Evolutionary conservation across 345 rosid species (phyloP).

Genomic region (Aquilaria sinensis): DNA sequence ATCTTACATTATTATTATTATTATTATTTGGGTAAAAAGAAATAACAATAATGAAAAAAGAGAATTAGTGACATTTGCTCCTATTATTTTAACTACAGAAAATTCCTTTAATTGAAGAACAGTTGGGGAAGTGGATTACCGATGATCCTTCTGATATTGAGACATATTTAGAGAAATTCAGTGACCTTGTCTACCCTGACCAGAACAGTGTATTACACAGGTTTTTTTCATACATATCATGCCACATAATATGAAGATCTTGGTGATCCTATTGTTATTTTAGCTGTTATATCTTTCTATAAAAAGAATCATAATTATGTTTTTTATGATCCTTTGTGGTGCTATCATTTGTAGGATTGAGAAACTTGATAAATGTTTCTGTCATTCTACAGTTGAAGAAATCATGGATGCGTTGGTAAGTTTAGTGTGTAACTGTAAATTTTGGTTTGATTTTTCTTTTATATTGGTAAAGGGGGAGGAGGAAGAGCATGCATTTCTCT

Average conservation of each 20-base stretch:
- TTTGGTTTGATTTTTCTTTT: too few species aligned
- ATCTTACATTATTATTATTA: neutral
- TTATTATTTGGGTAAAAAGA: neutral
- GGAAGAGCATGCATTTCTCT: too few species aligned
- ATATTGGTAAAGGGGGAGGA: too few species aligned
- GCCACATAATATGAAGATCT: neutral
- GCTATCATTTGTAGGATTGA: slow-evolving; percentile 43
- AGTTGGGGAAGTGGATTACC: slow-evolving; percentile 61
- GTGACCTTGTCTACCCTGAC: slow-evolving; percentile 59
- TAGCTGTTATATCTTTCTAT: neutral
- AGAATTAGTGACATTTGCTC: neutral
- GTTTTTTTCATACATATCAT: slow-evolving; percentile 24
- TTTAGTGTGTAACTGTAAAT: neutral
- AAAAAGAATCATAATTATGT: neutral
- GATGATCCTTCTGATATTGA: slow-evolving; percentile 92
- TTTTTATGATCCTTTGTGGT: slow-evolving; percentile 5
- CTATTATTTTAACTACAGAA: slow-evolving; percentile 32
- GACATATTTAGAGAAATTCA: slow-evolving; percentile 49
- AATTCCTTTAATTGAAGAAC: slow-evolving; percentile 52
- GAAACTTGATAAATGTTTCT: slow-evolving; percentile 68
- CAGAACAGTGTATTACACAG: slow-evolving; percentile 62
- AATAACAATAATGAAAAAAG: neutral
- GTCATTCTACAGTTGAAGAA: slow-evolving; percentile 82
- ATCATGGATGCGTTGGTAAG: slow-evolving; percentile 77
- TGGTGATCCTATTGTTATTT: neutral